Evolutionary conservation across 306 rosid species (phyloP).

Genomic region (Begonia fuchsioides): DNA sequence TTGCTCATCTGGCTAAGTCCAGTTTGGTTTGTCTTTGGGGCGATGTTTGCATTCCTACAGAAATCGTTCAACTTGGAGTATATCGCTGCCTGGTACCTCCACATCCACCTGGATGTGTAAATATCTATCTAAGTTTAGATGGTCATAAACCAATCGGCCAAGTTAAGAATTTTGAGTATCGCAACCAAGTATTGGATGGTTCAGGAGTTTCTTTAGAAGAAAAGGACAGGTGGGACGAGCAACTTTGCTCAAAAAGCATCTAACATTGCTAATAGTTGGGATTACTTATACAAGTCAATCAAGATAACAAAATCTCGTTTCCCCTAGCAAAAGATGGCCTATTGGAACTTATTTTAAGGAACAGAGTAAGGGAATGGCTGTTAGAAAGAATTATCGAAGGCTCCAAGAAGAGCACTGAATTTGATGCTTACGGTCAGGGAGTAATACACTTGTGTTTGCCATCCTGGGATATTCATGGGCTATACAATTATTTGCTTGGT

Average conservation of each 20-base stretch:
- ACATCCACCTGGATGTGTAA: constrained; percentile 43
- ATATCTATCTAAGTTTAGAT: constrained; percentile 60
- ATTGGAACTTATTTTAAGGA: constrained; percentile 45
- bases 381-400: constrained; percentile 58
- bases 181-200: constrained; percentile 34
- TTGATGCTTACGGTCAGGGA: constrained; percentile 69
- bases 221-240: constrained; percentile 39
- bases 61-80: constrained; percentile 71
- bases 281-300: constrained; percentile 31
- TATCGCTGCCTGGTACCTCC: constrained; percentile 63
- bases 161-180: constrained; percentile 68
- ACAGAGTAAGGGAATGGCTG: constrained; percentile 75
- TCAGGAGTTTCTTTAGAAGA: constrained; percentile 30
- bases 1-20: constrained; percentile 41
- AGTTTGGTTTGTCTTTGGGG: constrained; percentile 60
- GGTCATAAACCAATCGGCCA: constrained; percentile 81
- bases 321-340: constrained; percentile 54
- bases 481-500: constrained; percentile 47
- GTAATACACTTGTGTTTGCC: constrained; percentile 88
- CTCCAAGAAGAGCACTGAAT: constrained; percentile 42
- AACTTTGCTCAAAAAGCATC: constrained; percentile 45
- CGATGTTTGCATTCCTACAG: constrained; percentile 40
- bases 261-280: constrained; percentile 49
- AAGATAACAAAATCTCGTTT: constrained; percentile 29
- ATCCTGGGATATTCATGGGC: constrained; percentile 86